Conservation (phyloP, 257 asterid genomes). For the Solanum piurae region DNA sequence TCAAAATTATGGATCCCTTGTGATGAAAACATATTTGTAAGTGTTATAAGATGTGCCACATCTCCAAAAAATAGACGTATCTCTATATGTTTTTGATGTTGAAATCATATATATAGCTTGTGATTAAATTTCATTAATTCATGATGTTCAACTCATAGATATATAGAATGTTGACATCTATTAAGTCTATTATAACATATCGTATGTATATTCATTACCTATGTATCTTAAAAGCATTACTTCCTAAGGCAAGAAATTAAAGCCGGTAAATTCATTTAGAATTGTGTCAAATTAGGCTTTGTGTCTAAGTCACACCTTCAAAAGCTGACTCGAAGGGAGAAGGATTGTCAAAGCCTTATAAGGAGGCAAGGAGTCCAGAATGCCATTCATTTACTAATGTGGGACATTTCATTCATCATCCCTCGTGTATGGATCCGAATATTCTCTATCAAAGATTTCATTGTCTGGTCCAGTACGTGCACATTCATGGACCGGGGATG, state of each 20-base stretch:
- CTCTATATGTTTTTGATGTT: slow-evolving; percentile 27
- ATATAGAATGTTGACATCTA: background rate
- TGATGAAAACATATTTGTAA: slow-evolving; percentile 62
- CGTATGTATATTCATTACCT: background rate
- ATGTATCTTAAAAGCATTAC: background rate
- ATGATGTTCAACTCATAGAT: background rate
- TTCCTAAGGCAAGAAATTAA: background rate
- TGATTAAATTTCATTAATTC: background rate
- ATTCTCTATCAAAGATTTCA: background rate
- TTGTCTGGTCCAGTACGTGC: background rate
- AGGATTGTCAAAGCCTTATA: background rate
- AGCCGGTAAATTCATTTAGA: background rate
- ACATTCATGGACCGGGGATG: background rate
- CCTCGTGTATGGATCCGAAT: background rate
- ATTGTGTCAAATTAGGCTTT: background rate
- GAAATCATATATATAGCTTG: background rate
- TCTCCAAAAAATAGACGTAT: slow-evolving; percentile 36
- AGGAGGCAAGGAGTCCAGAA: background rate
- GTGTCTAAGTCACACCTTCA: background rate
- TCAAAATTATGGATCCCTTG: slow-evolving; percentile 78
- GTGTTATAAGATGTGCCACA: slow-evolving; percentile 54
- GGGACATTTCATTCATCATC: background rate
- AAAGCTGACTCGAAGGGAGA: no score
- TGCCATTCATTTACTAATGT: no score
- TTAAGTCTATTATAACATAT: background rate